Evolutionary conservation across 2,329 filamentous ascomycete species (phyloP).

Genomic region (Neonectria magnoliae): DNA sequence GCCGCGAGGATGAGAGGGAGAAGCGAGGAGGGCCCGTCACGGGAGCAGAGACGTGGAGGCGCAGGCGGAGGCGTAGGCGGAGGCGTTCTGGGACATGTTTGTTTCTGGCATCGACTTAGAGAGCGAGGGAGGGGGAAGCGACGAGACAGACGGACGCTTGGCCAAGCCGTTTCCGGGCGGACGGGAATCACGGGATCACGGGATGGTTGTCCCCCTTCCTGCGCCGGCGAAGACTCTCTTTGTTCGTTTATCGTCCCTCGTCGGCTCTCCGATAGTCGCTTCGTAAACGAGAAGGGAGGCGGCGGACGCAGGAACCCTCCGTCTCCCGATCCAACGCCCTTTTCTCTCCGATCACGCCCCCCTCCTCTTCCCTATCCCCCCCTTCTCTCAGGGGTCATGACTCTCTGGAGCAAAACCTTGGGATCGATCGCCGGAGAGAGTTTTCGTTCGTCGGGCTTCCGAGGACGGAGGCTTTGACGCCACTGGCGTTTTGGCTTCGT

Average conservation of each 20-base stretch:
- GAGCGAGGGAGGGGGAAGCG: background rate
- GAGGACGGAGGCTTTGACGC: constrained; percentile 17
- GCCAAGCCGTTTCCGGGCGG: constrained; percentile 16
- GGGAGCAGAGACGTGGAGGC: background rate
- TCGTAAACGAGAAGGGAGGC: background rate
- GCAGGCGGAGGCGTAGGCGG: background rate
- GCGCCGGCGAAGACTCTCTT: background rate
- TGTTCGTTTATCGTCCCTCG: background rate
- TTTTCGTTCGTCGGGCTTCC: background rate
- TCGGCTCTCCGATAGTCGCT: background rate
- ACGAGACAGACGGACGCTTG: background rate
- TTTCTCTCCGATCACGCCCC: background rate
- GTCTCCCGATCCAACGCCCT: background rate
- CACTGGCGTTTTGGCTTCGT: constrained; percentile 23
- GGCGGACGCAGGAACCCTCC: constrained; percentile 19
- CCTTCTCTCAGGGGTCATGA: background rate
- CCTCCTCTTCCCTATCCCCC: background rate
- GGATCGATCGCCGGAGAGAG: background rate
- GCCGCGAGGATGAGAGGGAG: background rate
- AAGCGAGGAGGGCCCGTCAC: background rate
- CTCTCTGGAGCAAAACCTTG: background rate
- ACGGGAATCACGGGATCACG: constrained; percentile 19
- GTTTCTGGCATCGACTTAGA: background rate
- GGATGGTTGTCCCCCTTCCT: constrained; percentile 1
- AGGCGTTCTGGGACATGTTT: constrained; percentile 1